Evolutionary conservation across 2,329 filamentous ascomycete species (phyloP), one percentile per base, ranked within the genome.

Genomic region (Botrytis medusae): DNA sequence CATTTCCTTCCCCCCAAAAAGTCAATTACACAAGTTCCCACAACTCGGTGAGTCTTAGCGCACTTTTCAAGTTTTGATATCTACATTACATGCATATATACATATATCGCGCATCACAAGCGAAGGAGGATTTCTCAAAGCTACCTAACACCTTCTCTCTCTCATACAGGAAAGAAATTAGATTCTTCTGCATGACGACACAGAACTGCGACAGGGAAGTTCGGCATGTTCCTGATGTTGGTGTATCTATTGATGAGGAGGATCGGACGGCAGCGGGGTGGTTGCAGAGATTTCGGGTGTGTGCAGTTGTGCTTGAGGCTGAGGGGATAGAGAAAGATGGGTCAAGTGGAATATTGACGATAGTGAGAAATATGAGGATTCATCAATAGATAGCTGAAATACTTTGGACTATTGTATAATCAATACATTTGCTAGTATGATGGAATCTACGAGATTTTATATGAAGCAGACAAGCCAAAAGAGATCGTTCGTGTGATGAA

Each of bases 181-280:
- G 22, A 67, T 67, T 7, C 25, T 25, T 37, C 32, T 67, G n/a
- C 34, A 67, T 40, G n/a, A 61, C 25, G 7, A 44, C 46, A 72
- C 71, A 14, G 44, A 29, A 29, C 32, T 29, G 34, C 8, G 64
- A 57, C 62, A 72, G 51, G 71, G 71, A 37, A 68, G 48, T 60
- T 72, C 71, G 71, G 71, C n/a, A 72, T 44, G 62, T 68, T 72
- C 70, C 70, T 65, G 48, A 65, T 42, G 25, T 29, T 61, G n/a
- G 61, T 64, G 69, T 63, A 29, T 32, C 34, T 16, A 71, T 42
- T 48, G 69, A 42, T 40, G 25, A 54, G 10, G 64, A 68, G 48
- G 65, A 71, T 71, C 68, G 57, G 68, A 71, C 68, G 68, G 71
- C 42, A 57, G 57, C 25, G 42, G 71, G 64, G 32, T 59, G 40